Evolutionary conservation across 106 monocot genomes (phyloP).

Genomic region (Gastrodia elata): DNA sequence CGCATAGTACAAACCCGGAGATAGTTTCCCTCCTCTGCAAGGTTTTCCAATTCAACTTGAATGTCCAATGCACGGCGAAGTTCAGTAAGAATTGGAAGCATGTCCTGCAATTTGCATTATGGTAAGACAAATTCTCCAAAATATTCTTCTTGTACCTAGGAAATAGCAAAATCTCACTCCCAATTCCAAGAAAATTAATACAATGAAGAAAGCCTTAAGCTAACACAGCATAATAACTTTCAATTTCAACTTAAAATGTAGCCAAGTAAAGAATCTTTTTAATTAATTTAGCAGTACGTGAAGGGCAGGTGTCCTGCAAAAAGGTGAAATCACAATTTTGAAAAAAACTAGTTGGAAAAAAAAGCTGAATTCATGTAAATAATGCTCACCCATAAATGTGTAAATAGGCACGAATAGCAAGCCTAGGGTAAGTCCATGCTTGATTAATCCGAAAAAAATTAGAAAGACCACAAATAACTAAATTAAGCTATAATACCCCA

Average conservation of each 20-base stretch:
- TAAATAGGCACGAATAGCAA: neutral
- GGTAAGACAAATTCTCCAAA: slow-evolving; percentile 3
- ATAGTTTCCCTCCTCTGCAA: slow-evolving; percentile 78
- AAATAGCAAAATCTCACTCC: slow-evolving; percentile 1
- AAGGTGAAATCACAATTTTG: neutral
- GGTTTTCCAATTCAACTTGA: slow-evolving; percentile 73
- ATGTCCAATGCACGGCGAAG: slow-evolving; percentile 80
- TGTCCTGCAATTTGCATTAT: slow-evolving; percentile 45
- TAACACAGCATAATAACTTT: neutral
- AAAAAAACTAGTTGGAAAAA: neutral
- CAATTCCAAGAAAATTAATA: neutral
- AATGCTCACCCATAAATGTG: neutral
- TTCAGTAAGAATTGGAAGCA: slow-evolving; percentile 88
- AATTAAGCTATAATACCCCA: too few species aligned
- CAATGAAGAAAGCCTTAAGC: neutral
- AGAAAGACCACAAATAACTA: too few species aligned
- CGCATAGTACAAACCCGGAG: slow-evolving; percentile 39
- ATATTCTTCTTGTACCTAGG: neutral
- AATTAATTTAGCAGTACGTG: neutral
- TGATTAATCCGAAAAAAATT: too few species aligned
- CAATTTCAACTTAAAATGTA: neutral
- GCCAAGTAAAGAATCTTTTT: neutral
- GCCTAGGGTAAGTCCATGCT: too few species aligned
- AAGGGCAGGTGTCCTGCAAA: neutral
- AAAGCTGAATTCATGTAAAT: neutral